Conservation (phyloP, 805 yeast genomes). For the Helenozyma rhizophorensis region DNA sequence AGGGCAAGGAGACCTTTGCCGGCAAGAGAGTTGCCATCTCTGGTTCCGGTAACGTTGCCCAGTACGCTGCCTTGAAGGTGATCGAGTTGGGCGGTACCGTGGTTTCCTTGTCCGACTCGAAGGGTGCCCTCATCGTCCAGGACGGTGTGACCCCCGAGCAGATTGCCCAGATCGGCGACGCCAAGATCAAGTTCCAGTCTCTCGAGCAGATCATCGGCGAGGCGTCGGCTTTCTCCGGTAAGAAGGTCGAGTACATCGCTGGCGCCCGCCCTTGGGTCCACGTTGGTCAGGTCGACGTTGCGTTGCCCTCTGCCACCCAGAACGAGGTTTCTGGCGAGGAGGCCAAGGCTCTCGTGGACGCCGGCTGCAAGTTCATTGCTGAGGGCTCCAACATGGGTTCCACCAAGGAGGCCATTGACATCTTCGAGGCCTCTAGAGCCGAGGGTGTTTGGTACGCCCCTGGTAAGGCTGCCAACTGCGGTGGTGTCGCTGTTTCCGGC, state of each 20-base stretch:
- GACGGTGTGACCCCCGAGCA: constrained; percentile 83
- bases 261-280: constrained; percentile 97
- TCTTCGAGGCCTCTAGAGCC: constrained; percentile 79
- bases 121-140: constrained; percentile 78
- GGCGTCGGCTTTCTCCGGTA: constrained; percentile 53
- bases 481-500: constrained; percentile 99
- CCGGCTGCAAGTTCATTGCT: constrained; percentile 90
- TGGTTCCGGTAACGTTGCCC: constrained; percentile 99
- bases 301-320: constrained; percentile 97
- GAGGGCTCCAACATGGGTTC: constrained; percentile 99
- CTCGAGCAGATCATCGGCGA: constrained; percentile 60
- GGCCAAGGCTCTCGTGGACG: constrained; percentile 89
- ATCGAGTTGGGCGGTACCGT: constrained; percentile 96
- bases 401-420: constrained; percentile 93
- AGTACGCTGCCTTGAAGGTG: constrained; percentile 95
- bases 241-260: constrained; percentile 71
- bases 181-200: constrained; percentile 73
- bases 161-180: constrained; percentile 66
- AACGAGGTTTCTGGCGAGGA: constrained; percentile 96
- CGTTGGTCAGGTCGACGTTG: constrained; percentile 90
- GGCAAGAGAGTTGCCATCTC: constrained; percentile 96
- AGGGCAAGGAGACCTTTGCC: constrained; percentile 82
- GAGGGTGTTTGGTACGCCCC: constrained; percentile 93
- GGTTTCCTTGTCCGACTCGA: constrained; percentile 90
- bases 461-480: constrained; percentile 98